These are phyloP conservation scores for Podochytrium sp. DNA, from an alignment of 192 early-diverging fungal species.

Conservation along the genomic window DNA sequence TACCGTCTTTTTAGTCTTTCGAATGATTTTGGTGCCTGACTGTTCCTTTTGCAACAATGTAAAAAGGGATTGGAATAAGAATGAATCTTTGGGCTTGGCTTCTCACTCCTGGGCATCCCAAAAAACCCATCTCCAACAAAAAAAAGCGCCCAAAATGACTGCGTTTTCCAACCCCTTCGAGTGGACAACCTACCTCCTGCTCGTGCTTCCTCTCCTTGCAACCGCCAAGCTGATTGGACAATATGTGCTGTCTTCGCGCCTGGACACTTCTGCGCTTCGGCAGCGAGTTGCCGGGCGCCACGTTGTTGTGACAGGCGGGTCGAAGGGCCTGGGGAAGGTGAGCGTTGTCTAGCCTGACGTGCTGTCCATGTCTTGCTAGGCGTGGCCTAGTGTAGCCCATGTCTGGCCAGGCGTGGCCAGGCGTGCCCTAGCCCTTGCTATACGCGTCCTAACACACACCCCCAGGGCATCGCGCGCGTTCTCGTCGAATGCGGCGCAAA, in stretches of 20 bases:
- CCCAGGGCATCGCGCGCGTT: constrained; percentile 31
- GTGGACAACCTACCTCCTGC: neutral
- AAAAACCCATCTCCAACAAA: too few relatives aligned
- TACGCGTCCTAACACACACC: neutral
- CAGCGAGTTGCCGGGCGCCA: constrained; percentile 33
- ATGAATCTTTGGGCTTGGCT: too few relatives aligned
- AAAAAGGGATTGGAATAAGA: too few relatives aligned
- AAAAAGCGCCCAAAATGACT: too few relatives aligned
- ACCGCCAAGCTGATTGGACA: constrained; percentile 33
- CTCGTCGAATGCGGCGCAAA: constrained; percentile 44
- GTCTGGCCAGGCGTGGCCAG: neutral
- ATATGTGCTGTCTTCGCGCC: constrained; percentile 6
- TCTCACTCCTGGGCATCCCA: too few relatives aligned
- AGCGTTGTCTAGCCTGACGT: neutral
- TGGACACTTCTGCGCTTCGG: neutral
- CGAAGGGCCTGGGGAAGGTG: constrained; percentile 46
- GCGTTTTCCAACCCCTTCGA: neutral
- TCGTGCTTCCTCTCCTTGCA: constrained; percentile 22
- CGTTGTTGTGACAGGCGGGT: constrained; percentile 50
- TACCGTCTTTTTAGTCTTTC: neutral
- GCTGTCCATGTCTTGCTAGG: neutral
- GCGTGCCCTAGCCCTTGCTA: neutral
- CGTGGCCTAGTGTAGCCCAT: neutral
- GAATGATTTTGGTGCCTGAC: neutral
- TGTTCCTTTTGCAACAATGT: too few relatives aligned